phyloP scores from a whole-genome alignment of 164 flowering plant species.

The grape (Vitis vinifera) region ASM3070453v1 NC_081821.1:597001-597500 shows the following conservation, averaged over 20 bases:
- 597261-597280: slow-evolving; percentile 78
- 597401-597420: no score
- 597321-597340: slow-evolving; percentile 56
- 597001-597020: background rate
- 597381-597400: no score
- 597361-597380: slow-evolving; percentile 1
- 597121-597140: slow-evolving; percentile 6
- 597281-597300: slow-evolving; percentile 67
- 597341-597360: slow-evolving; percentile 1
- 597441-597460: no score
- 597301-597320: slow-evolving; percentile 70
- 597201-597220: slow-evolving; percentile 53
- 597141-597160: background rate
- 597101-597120: slow-evolving; percentile 8
- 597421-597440: no score
- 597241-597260: slow-evolving; percentile 73
- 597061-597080: slow-evolving; percentile 81
- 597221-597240: slow-evolving; percentile 73
- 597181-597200: slow-evolving; percentile 74
- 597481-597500: no score
- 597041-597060: slow-evolving; percentile 73
- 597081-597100: slow-evolving; percentile 63
- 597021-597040: slow-evolving; percentile 33
- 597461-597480: no score
- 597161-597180: slow-evolving; percentile 62